Conservation (phyloP, 2,329 filamentous ascomycete genomes). For the Coniochaeta sp. region DNA sequence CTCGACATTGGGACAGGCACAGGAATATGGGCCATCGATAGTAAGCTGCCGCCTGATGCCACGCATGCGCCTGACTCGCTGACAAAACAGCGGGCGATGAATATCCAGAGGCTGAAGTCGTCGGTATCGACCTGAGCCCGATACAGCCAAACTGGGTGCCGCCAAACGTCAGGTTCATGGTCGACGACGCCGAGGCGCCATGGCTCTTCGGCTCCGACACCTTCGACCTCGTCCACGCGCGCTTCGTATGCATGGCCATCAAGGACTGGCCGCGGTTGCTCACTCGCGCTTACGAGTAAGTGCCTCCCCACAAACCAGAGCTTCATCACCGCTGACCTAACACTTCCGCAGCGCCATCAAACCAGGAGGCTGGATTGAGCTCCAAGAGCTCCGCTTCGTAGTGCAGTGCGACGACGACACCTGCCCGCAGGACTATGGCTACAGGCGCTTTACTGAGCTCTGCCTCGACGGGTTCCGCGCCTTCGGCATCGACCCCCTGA, state of each 20-base stretch:
- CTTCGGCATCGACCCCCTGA: conserved; percentile 24
- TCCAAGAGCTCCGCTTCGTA: conserved; percentile 20
- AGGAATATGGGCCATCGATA: conserved; percentile 14
- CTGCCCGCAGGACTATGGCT: conserved; percentile 20
- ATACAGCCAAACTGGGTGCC: conserved; percentile 32
- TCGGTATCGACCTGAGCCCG: conserved; percentile 30
- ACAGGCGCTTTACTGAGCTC: conserved; percentile 17
- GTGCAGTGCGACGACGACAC: conserved; percentile 19
- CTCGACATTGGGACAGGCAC: conserved; percentile 31
- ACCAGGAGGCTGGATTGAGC: conserved; percentile 22
- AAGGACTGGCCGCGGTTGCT: conserved; percentile 42
- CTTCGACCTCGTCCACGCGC: conserved; percentile 22
- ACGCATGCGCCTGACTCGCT: neutral
- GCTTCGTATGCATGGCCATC: conserved; percentile 30
- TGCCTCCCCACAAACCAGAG: no score
- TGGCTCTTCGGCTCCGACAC: conserved; percentile 18
- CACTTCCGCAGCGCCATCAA: conserved; percentile 12
- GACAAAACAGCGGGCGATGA: conserved; percentile 5
- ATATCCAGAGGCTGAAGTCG: neutral
- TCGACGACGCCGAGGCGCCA: conserved; percentile 25
- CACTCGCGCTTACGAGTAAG: conserved; percentile 23
- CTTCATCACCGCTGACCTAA: no score
- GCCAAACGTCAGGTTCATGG: conserved; percentile 31
- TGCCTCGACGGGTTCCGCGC: conserved; percentile 15
- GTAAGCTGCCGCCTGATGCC: conserved; percentile 2